phyloP scores from a whole-genome alignment of 2,329 filamentous ascomycete species.

The Pezicula rhizophila region DNA sequence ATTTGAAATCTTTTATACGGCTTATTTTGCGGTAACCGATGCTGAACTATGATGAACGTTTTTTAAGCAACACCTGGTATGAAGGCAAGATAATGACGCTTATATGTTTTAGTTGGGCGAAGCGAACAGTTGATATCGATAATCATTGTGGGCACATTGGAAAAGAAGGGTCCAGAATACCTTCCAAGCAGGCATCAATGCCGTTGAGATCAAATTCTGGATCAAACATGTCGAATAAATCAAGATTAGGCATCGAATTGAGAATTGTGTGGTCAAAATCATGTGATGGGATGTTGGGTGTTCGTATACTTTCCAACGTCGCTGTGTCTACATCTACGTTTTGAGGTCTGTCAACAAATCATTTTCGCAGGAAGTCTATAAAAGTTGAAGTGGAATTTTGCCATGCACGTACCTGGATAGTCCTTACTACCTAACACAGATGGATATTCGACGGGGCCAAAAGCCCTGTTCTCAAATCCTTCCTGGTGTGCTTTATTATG shows the following conservation, averaged over 20 bases:
- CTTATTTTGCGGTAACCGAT: no score
- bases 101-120: no score
- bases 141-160: conserved; percentile 6
- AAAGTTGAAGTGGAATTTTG: no score
- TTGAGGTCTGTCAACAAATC: background rate
- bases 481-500: background rate
- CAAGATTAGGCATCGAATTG: conserved; percentile 12
- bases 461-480: background rate
- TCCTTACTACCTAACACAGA: background rate
- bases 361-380: no score
- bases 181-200: conserved; percentile 18
- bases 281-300: background rate
- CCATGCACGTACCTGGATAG: no score
- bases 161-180: conserved; percentile 16
- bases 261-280: conserved; percentile 15
- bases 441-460: background rate
- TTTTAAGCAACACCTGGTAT: no score
- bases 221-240: conserved; percentile 21
- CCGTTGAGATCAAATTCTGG: conserved; percentile 18
- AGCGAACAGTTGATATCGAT: background rate
- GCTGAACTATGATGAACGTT: no score
- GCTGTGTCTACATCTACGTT: background rate
- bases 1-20: no score
- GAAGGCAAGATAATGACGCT: no score
- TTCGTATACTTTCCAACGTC: background rate